Percentiles rank a stretch among this genome's conserved stretches.
Conservation (phyloP, 2,329 filamentous ascomycete species). For the Colletotrichum eremochloae region DNA sequence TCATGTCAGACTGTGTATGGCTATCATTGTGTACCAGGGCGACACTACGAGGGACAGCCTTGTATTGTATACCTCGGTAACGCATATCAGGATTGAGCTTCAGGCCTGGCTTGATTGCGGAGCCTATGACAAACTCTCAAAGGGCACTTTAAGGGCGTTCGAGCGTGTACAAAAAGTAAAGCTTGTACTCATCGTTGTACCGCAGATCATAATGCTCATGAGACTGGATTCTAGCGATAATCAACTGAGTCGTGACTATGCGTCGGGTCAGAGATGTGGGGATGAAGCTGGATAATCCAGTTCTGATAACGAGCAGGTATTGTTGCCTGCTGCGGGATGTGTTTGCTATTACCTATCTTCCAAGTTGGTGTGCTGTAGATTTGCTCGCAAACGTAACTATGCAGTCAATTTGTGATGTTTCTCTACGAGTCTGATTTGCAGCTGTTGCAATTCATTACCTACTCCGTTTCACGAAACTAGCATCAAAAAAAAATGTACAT, state of each 20-base stretch:
- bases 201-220: neutral
- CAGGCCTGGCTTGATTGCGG: no score
- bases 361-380: neutral
- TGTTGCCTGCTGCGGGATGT: neutral
- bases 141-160: neutral
- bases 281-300: neutral
- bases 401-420: neutral
- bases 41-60: no score
- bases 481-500: no score
- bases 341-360: accelerated
- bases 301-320: neutral
- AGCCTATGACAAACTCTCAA: no score
- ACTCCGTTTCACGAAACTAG: neutral
- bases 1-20: no score
- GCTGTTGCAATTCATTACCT: neutral
- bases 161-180: neutral
- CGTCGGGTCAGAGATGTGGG: neutral
- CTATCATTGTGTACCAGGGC: no score
- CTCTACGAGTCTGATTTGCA: neutral
- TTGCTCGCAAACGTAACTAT: neutral
- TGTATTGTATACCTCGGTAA: no score
- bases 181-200: neutral
- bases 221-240: neutral
- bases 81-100: no score
- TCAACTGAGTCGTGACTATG: neutral